phyloP scores from a whole-genome alignment of 164 flowering plant species.

The Tinospora cordifolia region DNA sequence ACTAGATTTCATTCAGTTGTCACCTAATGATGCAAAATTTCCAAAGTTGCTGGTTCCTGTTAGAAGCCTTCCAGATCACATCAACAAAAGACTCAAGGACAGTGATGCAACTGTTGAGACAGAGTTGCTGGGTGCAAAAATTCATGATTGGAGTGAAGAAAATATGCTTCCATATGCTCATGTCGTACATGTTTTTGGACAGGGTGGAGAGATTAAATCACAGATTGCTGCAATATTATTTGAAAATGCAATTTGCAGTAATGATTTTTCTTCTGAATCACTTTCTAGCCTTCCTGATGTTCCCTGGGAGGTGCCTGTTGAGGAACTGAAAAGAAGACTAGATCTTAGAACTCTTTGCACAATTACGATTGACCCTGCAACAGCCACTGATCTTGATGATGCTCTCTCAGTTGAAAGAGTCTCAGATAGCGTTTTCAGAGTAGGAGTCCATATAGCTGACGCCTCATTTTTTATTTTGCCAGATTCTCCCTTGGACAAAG shows the following conservation, averaged over 20 bases:
- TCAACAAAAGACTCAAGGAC: conserved; percentile 52
- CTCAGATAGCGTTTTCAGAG: conserved; percentile 44
- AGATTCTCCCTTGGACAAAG: conserved; percentile 57
- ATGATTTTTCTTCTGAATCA: conserved; percentile 62
- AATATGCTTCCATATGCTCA: conserved; percentile 49
- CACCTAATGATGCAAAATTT: conserved; percentile 61
- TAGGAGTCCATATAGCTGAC: conserved; percentile 92
- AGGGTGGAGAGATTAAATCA: conserved; percentile 64
- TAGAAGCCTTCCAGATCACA: conserved; percentile 43
- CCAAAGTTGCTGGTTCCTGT: conserved; percentile 63
- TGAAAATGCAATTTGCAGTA: conserved; percentile 48
- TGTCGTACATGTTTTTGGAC: conserved; percentile 55
- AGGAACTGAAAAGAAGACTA: conserved; percentile 49
- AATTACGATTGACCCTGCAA: conserved; percentile 83
- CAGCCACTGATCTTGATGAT: conserved; percentile 88
- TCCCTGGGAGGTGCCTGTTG: conserved; percentile 62
- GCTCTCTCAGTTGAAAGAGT: conserved; percentile 73
- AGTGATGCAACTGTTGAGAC: conserved; percentile 52
- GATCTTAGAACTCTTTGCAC: conserved; percentile 72
- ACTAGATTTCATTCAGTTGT: conserved; percentile 43
- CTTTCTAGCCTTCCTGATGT: conserved; percentile 61
- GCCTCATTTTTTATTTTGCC: conserved; percentile 80
- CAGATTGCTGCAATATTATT: conserved; percentile 71
- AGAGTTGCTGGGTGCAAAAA: conserved; percentile 72
- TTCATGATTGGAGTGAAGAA: conserved; percentile 67